phyloP scores from a whole-genome alignment of 2,329 filamentous ascomycete genomes.

The Arthrobotrys sphaeroides region DNA sequence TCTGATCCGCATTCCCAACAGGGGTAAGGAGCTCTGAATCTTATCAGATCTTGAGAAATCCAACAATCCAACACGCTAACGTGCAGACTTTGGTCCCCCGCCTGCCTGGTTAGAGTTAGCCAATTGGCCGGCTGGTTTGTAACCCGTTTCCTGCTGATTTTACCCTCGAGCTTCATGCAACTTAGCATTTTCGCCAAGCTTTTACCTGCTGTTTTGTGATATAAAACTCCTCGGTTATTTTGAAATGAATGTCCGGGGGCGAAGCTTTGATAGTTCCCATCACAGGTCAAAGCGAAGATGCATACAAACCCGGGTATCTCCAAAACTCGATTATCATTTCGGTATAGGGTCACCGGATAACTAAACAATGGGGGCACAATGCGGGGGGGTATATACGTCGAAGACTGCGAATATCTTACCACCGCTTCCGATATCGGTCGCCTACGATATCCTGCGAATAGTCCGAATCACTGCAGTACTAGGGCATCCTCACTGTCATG shows the following conservation, averaged over 20 bases:
- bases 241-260: background rate
- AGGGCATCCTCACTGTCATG: slow-evolving; percentile 1
- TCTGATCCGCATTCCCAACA: slow-evolving; percentile 37
- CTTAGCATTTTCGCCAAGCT: slow-evolving; percentile 37
- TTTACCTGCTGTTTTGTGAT: background rate
- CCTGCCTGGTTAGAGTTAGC: slow-evolving; percentile 27
- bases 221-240: slow-evolving; percentile 14
- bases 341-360: background rate
- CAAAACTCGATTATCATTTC: slow-evolving; percentile 1
- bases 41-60: slow-evolving; percentile 43
- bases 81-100: slow-evolving; percentile 10
- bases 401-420: slow-evolving; percentile 17
- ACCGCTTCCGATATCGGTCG: slow-evolving; percentile 43
- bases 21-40: slow-evolving; percentile 38
- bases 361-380: slow-evolving; percentile 7
- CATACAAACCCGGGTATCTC: background rate
- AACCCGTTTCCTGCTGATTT: background rate
- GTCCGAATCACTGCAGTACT: background rate
- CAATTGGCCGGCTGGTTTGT: slow-evolving; percentile 5
- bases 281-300: slow-evolving; percentile 10
- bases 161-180: slow-evolving; percentile 13
- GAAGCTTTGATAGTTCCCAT: background rate
- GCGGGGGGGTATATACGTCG: background rate
- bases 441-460: background rate
- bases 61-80: slow-evolving; percentile 36